Base-by-base conservation (phyloP, 129 eudicot genomes). In the Logfia minima region DNA sequence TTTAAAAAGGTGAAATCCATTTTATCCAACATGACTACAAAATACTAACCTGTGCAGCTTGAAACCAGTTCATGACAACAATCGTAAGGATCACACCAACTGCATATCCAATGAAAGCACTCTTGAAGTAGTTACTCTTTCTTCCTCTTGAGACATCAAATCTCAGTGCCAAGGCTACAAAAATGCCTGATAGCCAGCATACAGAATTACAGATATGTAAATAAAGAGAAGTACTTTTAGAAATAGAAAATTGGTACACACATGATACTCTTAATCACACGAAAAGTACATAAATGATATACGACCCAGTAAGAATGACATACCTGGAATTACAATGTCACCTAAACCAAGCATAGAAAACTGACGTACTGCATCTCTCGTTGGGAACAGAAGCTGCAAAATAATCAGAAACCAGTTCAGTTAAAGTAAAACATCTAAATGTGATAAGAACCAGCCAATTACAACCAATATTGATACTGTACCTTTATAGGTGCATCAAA, bases 401-500 rank as follows among this genome's bases (percentile, higher is more conserved):
- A 24, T 21, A 43, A 74, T 68, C 13, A 61, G 68, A 76, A 71
- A 16, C 28, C n/a, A 14, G 23, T 56, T 81, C 9, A 13, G 39
- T 72, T 51, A 72, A 60, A 21, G 35, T 35, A 23, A 60, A 82
- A 41, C 13, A 34, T 59, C 34, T 24, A 64, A 32, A 70, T 23
- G 18, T 35, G 29, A 32, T 74, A 66, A 51, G 41, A 19, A 67
- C 60, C 32, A 23, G 41, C 63, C 4, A 32, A 10, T 34, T 59
- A 34, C 35, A 82, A 64, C 75, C 32, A 64, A 23, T 63, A 11
- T 1, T 3, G 45, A 41, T 28, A 63, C 55, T 78, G 84, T 78
- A 95, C 99, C 99, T 95, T 95, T 69, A 95, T 95, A 24, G 99
- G 99, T 68, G 99, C 99, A 89, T 95, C 97, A 85, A 95, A 95